Evolutionary conservation across 2,329 filamentous ascomycete species (phyloP), one percentile per base, ranked within the genome.

Genomic region (Aspergillus arachidicola): DNA sequence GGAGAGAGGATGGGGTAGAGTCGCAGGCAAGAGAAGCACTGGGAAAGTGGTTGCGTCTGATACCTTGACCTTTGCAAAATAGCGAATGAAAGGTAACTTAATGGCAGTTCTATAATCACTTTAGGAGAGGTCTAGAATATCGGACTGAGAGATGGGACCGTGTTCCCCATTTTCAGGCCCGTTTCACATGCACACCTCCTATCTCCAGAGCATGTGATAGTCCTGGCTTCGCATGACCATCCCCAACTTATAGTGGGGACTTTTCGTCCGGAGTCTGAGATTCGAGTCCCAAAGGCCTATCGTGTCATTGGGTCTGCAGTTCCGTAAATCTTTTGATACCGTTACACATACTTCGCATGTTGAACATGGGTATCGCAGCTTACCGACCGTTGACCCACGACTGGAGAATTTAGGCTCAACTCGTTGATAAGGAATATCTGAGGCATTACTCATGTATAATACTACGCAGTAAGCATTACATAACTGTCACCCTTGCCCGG

Each of bases 1-100:
- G 88, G 87, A 72, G 80, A 11, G 87, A 89, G 66, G 75, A 81
- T 53, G 83, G 82, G 10, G 84, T 83, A 30, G 75, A 81, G 69
- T 63, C 59, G 56, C 70, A 75, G 68, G 73, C 84, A 59, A 77
- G 80, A 66, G 65, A 65, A 28, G 72, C 73, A 2, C 67, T 85
- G 59, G 75, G 71, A 59, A 68, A 72, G 23, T 85, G 82, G 83
- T 69, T 79, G 48, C 53, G 61, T 60, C 65, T 64, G 57, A 65
- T 67, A 45, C 50, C 36, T 53, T 68, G 54, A 69, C 28, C 23
- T 57, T 54, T 16, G 30, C 23, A 46, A 11, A 36, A 26, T 10
- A 36, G 51, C 32, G 30, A 16, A 36, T 38, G 2, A 26, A 30
- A 51, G 26, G 23, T 50, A 30, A 19, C 16, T 30, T 19, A 50